Evolutionary conservation across 2,329 filamentous ascomycete species (phyloP).

Genomic region (Trichoderma koningii): DNA sequence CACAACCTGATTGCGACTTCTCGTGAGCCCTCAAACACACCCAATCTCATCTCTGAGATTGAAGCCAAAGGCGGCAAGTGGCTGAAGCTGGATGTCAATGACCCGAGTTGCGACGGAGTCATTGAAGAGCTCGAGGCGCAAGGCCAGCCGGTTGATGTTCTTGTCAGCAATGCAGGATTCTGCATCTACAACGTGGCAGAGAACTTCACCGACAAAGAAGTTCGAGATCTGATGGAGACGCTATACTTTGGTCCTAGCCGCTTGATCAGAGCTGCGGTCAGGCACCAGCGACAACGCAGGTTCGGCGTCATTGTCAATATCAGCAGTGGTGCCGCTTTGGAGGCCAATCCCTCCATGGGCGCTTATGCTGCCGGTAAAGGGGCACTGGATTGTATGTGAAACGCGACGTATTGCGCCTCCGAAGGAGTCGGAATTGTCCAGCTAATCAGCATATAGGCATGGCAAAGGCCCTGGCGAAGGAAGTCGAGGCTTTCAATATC

Average conservation of each 20-base stretch:
- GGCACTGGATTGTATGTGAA: neutral
- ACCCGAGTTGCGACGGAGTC: neutral
- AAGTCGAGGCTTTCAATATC: conserved; percentile 16
- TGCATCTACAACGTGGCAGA: conserved; percentile 9
- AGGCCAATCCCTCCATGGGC: conserved; percentile 9
- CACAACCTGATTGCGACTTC: conserved; percentile 16
- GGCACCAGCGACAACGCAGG: conserved; percentile 3
- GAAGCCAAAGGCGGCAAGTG: conserved; percentile 10
- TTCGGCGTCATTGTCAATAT: conserved; percentile 18
- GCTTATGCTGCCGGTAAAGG: conserved; percentile 18
- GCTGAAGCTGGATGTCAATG: conserved; percentile 6
- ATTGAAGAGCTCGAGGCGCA: conserved; percentile 3
- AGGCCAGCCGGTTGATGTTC: conserved; percentile 10
- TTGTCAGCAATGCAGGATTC: conserved; percentile 18
- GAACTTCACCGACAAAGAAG: conserved; percentile 7
- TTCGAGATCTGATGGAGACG: conserved; percentile 10
- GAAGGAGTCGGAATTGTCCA: neutral
- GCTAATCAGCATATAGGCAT: neutral
- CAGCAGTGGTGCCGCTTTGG: conserved; percentile 16
- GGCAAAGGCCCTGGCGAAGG: conserved; percentile 17
- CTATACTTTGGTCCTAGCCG: conserved; percentile 13
- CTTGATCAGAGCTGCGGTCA: conserved; percentile 2
- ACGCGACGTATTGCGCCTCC: rapidly evolving
- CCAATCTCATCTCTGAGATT: conserved; percentile 5
- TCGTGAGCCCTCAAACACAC: conserved; percentile 7